These are phyloP conservation scores for Serendipita sp. DNA, from an alignment of 1,284 basidiomycete genomes.

Conservation along the genomic window DNA sequence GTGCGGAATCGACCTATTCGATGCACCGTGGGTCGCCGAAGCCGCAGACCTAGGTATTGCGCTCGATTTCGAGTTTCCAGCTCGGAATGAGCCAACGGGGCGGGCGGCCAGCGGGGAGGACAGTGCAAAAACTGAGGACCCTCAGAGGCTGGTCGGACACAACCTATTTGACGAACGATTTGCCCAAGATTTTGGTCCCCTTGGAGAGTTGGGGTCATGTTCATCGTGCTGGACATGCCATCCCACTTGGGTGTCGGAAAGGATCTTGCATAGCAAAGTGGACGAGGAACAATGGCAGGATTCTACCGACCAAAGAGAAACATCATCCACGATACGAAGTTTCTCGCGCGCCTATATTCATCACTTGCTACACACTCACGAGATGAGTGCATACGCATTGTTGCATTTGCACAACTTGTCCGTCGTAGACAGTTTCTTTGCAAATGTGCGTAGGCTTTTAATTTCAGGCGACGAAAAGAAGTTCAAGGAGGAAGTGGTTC, in stretches of 20 bases:
- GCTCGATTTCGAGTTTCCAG: conserved; percentile 63
- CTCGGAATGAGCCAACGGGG: conserved; percentile 14
- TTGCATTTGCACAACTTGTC: conserved; percentile 59
- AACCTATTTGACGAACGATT: conserved; percentile 52
- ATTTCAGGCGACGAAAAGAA: conserved; percentile 8
- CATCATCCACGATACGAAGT: conserved; percentile 17
- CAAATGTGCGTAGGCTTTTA: conserved; percentile 36
- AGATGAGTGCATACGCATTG: conserved; percentile 67
- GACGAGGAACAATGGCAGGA: conserved; percentile 22
- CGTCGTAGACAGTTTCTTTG: conserved; percentile 50
- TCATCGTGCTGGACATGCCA: conserved; percentile 35
- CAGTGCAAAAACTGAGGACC: background rate
- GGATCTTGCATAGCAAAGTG: conserved; percentile 34
- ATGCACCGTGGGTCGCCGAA: conserved; percentile 51
- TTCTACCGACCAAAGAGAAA: conserved; percentile 13
- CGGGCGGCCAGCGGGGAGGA: background rate
- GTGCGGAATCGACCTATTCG: conserved; percentile 61
- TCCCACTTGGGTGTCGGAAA: conserved; percentile 28
- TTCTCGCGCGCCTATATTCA: conserved; percentile 64
- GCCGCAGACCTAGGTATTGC: conserved; percentile 55
- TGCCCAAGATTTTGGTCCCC: conserved; percentile 40
- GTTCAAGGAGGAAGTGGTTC: conserved; percentile 35
- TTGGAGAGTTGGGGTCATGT: conserved; percentile 29
- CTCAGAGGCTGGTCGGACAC: conserved; percentile 33
- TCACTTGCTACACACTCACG: conserved; percentile 71